Conservation (phyloP, 192 early-diverging fungal genomes). For the Dispira simplex region DNA sequence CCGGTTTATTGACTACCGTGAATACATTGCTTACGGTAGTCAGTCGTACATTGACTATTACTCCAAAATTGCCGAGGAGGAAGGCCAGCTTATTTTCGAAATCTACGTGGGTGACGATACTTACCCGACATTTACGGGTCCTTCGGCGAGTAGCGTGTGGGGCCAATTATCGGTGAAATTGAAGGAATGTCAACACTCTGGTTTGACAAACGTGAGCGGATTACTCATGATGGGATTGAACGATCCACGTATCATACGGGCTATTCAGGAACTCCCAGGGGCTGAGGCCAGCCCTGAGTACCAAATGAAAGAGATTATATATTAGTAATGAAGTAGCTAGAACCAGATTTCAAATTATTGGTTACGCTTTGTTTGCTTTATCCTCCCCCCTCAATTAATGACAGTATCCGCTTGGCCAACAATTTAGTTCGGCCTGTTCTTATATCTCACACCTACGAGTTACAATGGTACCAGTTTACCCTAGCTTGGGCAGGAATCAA, state of each 20-base stretch:
- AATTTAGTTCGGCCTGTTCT: no score
- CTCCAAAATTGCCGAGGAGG: neutral
- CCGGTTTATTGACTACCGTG: neutral
- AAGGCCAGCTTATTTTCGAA: neutral
- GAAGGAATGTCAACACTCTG: neutral
- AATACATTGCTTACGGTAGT: neutral
- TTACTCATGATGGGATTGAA: neutral
- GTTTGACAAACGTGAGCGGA: neutral
- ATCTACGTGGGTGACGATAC: slow-evolving; percentile 1
- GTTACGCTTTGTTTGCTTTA: no score
- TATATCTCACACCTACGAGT: no score
- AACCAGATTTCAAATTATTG: no score
- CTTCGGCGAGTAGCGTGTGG: neutral
- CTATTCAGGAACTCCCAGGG: slow-evolving; percentile 1
- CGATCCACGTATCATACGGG: neutral
- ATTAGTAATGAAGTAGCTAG: neutral
- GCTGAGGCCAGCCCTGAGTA: neutral
- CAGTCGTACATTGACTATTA: neutral
- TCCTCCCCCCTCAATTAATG: no score
- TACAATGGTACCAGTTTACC: no score
- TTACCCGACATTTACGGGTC: neutral
- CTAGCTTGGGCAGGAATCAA: no score
- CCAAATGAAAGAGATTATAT: neutral
- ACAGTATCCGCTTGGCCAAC: no score
- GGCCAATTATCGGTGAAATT: neutral